A percentile compares a stretch with the other conserved stretches of the same genome.
These are phyloP conservation scores for Leptomonas pyrrhocoris DNA, from an alignment of 208 protist species.

Conservation along the genomic window DNA sequence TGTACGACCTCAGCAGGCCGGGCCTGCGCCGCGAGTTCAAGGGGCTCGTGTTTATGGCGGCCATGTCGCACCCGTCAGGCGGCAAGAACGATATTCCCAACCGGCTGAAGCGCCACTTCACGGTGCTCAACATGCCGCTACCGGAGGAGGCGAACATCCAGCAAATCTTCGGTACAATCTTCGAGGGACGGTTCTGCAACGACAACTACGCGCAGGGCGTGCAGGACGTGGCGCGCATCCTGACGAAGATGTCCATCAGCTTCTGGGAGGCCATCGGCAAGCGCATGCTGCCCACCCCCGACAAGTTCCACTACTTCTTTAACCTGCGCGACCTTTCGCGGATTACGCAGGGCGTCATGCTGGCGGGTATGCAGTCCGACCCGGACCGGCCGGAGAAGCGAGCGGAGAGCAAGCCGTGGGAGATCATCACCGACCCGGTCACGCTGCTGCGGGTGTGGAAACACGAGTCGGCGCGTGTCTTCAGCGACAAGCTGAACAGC, in stretches of 20 bases:
- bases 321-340: constrained; percentile 97
- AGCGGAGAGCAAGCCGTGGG: constrained; percentile 80
- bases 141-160: constrained; percentile 95
- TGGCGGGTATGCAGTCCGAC: constrained; percentile 84
- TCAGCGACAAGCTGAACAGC: constrained; percentile 97
- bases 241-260: constrained; percentile 93
- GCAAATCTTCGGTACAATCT: constrained; percentile 92
- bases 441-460: constrained; percentile 95
- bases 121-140: constrained; percentile 97
- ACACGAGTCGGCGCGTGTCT: constrained; percentile 97
- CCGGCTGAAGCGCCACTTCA: constrained; percentile 97
- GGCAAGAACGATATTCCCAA: constrained; percentile 99
- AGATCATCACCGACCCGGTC: constrained; percentile 76
- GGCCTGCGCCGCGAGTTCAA: constrained; percentile 95
- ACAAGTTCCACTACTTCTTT: constrained; percentile 99
- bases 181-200: constrained; percentile 91
- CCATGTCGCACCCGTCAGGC: constrained; percentile 97
- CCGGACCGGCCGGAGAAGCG: constrained; percentile 89
- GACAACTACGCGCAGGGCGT: constrained; percentile 85
- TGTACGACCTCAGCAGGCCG: constrained; percentile 88
- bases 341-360: constrained; percentile 96
- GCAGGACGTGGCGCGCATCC: constrained; percentile 87
- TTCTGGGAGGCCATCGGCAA: constrained; percentile 91
- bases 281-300: constrained; percentile 97
- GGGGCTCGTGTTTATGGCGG: constrained; percentile 96